These are phyloP conservation scores for Tuber aestivum DNA, from an alignment of 495 filamentous ascomycete species.

Conservation along the genomic window DNA sequence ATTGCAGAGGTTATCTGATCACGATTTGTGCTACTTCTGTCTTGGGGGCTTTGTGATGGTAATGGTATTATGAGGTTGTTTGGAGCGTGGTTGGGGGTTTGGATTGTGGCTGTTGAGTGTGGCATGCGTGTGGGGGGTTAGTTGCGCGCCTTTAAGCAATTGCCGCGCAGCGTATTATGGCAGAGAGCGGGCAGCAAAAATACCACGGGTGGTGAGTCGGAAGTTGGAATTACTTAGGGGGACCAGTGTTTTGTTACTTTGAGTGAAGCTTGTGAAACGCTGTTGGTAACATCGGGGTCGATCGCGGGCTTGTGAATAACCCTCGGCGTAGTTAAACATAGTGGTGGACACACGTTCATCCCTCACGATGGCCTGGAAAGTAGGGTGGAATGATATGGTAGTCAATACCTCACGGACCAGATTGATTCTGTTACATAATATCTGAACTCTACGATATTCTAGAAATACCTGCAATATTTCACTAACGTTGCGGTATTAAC, in stretches of 20 bases:
- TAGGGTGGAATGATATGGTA: no score
- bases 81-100: neutral
- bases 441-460: neutral
- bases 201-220: neutral
- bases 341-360: no score
- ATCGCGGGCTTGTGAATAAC: neutral
- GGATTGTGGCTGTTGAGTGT: neutral
- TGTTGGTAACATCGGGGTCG: neutral
- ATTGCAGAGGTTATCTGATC: slow-evolving; percentile 53
- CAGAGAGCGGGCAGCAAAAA: neutral
- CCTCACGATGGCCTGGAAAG: no score
- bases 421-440: neutral
- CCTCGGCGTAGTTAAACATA: no score
- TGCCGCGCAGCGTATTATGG: neutral
- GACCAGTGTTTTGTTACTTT: neutral
- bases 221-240: neutral
- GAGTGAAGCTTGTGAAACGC: neutral
- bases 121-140: neutral
- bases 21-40: neutral
- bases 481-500: neutral
- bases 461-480: neutral
- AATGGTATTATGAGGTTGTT: neutral
- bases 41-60: neutral
- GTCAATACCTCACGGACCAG: neutral
- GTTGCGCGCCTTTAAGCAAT: neutral